Percentiles rank a stretch among this genome's conserved stretches.
phyloP scores from a whole-genome alignment of 441 rosid genomes.

The Rhodomyrtus psidioides region DNA sequence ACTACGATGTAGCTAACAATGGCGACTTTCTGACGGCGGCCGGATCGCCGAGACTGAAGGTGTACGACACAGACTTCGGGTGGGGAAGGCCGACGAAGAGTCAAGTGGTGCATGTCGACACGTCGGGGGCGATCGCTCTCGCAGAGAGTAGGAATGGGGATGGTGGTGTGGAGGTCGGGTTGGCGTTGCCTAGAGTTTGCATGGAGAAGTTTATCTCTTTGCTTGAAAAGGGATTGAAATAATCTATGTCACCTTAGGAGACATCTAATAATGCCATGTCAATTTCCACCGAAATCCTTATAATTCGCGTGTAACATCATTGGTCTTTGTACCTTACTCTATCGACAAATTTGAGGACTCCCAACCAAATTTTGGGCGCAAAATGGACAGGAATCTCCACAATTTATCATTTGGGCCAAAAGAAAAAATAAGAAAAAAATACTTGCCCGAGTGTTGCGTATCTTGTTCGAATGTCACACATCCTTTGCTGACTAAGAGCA shows the following conservation, averaged over 20 bases:
- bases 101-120: slow-evolving; percentile 5
- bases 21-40: not conserved
- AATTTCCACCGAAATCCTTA: not conserved
- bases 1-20: not conserved
- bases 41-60: slow-evolving; percentile 2
- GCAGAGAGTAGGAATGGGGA: not conserved
- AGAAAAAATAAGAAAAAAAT: too few relatives aligned
- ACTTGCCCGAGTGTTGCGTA: not conserved
- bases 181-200: not conserved
- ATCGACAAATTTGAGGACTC: not conserved
- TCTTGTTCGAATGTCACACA: not conserved
- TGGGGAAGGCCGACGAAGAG: slow-evolving; percentile 36
- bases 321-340: not conserved
- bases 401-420: not conserved
- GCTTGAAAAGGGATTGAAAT: not conserved
- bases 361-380: not conserved
- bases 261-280: not conserved
- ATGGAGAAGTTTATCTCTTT: not conserved
- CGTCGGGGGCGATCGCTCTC: not conserved
- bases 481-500: not conserved
- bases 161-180: not conserved
- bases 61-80: slow-evolving; percentile 34
- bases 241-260: not conserved
- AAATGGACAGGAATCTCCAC: not conserved
- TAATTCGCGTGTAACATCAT: not conserved